Base-by-base conservation (phyloP, 1,139 yeast genomes). In the Kurtzmaniella quercitrusa region DNA sequence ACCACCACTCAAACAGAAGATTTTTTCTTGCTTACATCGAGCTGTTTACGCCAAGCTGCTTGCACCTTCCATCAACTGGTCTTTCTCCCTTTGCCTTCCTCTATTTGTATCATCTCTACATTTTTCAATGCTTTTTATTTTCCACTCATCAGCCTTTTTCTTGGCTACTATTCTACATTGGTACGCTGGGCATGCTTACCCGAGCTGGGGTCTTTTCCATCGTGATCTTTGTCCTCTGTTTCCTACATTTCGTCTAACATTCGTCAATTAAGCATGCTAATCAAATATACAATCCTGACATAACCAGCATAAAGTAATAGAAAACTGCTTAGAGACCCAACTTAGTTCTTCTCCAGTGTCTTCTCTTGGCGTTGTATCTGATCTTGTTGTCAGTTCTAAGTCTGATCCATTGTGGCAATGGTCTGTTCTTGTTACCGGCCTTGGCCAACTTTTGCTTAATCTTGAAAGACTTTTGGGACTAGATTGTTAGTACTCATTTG, bases 291-390 rank as follows among this genome's bases (percentile, higher is more conserved):
- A 31, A 29, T 15, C 25, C 37, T 40, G 27, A 41, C 31, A 27
- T 16, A 41, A 37, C 18, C 38, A 34, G 17, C 36, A 25, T 36
- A 38, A 37, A 21, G 21, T 19, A n/a, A 19, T 27, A 39, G n/a
- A 18, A 39, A 43, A 44, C 34, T 19, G 66, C 79, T 88, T 89
- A 93, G 84, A 93, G 77, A 85, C 85, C 82, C 80, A 94, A 85
- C 95, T 93, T 94, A 68, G 98, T 93, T 86, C 98, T 89, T 87
- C 97, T 93, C 99, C 99, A 94, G 95, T 94, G 96, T 85, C 98
- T 87, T 88, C 98, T 90, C 91, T 93, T 93, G 72, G 96, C 95
- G 81, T 93, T 93, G 91, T 91, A 93, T 83, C 93, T 88, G 83
- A 93, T 86, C 67, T 84, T 90, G 95, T 90, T 91, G 77, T 79